Percentiles rank a stretch among this genome's conserved stretches.
Conservation (phyloP, 768 basidiomycete species). For the Lepiota brunneoincarnata region DNA sequence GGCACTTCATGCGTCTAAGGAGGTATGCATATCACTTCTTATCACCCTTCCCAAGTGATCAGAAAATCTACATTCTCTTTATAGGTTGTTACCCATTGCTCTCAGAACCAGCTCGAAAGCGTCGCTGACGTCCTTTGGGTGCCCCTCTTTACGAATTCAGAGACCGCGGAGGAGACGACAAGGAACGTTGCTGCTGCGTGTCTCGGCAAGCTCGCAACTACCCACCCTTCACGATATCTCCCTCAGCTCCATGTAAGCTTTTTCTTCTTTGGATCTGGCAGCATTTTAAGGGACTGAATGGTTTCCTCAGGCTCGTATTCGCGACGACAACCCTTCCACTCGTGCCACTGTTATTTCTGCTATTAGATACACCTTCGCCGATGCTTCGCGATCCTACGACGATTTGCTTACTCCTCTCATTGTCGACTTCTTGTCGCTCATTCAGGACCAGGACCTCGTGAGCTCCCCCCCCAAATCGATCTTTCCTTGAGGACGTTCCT, state of each 20-base stretch:
- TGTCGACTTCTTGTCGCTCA: slow-evolving; percentile 87
- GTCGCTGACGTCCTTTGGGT: slow-evolving; percentile 90
- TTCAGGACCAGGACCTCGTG: slow-evolving; percentile 87
- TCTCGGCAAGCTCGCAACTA: slow-evolving; percentile 91
- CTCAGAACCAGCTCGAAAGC: slow-evolving; percentile 77
- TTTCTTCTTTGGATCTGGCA: slow-evolving; percentile 5
- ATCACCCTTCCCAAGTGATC: neutral
- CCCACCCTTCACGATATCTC: slow-evolving; percentile 86
- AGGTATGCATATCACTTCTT: slow-evolving; percentile 43
- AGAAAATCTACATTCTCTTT: too few species aligned
- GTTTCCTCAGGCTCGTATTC: slow-evolving; percentile 54
- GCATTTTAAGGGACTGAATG: neutral
- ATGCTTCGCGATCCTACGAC: slow-evolving; percentile 82
- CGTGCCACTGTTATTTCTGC: slow-evolving; percentile 91
- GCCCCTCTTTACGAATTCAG: slow-evolving; percentile 89
- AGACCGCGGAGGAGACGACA: slow-evolving; percentile 86
- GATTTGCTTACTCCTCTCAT: slow-evolving; percentile 86
- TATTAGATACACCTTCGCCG: slow-evolving; percentile 91
- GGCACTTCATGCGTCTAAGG: slow-evolving; percentile 90
- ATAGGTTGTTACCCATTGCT: slow-evolving; percentile 90
- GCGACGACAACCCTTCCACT: slow-evolving; percentile 64
- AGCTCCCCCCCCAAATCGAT: slow-evolving; percentile 19
- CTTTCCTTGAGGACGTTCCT: neutral
- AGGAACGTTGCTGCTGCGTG: slow-evolving; percentile 96
- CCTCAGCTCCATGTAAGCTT: slow-evolving; percentile 82